Base-by-base conservation (phyloP, 2,329 filamentous ascomycete species). In the Myrmaecium sp. region DNA sequence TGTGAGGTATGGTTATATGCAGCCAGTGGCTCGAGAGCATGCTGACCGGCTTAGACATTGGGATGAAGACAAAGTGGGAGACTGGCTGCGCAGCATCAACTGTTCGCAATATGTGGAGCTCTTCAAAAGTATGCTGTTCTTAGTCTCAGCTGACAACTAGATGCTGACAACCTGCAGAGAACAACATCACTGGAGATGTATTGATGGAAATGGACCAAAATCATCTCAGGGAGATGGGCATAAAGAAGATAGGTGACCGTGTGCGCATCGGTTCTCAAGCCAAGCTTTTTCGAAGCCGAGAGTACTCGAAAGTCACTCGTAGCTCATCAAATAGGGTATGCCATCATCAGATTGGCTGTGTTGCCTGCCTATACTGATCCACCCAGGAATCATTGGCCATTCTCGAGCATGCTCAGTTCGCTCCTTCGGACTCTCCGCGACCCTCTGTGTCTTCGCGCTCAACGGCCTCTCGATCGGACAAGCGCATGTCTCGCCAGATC, bases 141-240 rank as follows among this genome's bases (percentile, higher is more conserved):
- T 18, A 27, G 19, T 13, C 6, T 14, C 11, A 12, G 10, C 6
- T 20, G 18, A 20, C 7, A 20, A 20, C 7, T 20, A 7, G 18
- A 7, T 7, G n/a, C 6, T 20, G 18, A 20, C 18, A 9, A 11
- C 5, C 16, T 26, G 14, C 33, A 69, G 65, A 74, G 47, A 93
- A 98, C 51, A 81, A 95, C 52, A 94, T 98, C 60, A 98, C 89
- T 47, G 89, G 89, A 43, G 83, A 94, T 57, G 94, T 92, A 47
- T 62, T 98, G 23, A 66, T 98, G 40, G 89, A 98, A 55, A 86
- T 94, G 64, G 89, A 98, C 54, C 91, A 93, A 60, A 76, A 83
- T 30, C 82, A 92, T 21, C 64, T 98, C 36, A 91, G 93, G 53
- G 89, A 98, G 52, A 92, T 98, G 71, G 89, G 89, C 22, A 86